Base-by-base conservation (phyloP, 306 rosid species). In the Argentina anserina region DNA sequence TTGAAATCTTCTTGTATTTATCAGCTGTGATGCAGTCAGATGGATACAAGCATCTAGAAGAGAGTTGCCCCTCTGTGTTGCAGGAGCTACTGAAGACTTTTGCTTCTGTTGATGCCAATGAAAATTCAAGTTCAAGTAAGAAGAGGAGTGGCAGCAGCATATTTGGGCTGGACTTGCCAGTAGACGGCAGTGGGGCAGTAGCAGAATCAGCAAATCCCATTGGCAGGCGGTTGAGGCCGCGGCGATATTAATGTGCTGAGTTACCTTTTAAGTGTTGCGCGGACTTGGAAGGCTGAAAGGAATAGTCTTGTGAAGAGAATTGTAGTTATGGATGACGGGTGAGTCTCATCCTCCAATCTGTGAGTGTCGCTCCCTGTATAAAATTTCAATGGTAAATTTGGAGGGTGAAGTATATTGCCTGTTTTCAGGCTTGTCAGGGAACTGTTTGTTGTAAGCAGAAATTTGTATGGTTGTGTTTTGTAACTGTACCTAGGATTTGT, bases 11-110 rank as follows among this genome's bases (percentile, higher is more conserved):
- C 58, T 36, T 77, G 61, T 68, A 67, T 71, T 76, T 14, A 83
- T 80, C 92, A 93, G 98, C 87, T 68, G 97, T 93, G 50, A 89
- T 93, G 98, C 96, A 86, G 64, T 93, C 98, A 6, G 93, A 90
- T 81, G 93, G 97, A 21, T 93, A 87, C 76, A 70, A 56, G 79
- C 89, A 86, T 71, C 79, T 93, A 78, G 89, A 87, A 71, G 96
- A 87, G 84, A 89, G 88, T 77, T 89, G 95, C 81, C 96, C 97
- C 25, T 79, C 93, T 3, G 84, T 93, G 83, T 82, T 87, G 80
- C 76, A 85, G 53, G 96, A 93, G 89, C 72, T 93, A 77, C 85
- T 93, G 78, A 87, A 87, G 90, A 82, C 93, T 74, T 84, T 87
- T 81, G 96, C 98, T 13, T 81, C 88, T 3, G 89, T 69, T 67